phyloP scores from a whole-genome alignment of 495 filamentous ascomycete genomes.

The Pseudevernia furfuracea region DNA sequence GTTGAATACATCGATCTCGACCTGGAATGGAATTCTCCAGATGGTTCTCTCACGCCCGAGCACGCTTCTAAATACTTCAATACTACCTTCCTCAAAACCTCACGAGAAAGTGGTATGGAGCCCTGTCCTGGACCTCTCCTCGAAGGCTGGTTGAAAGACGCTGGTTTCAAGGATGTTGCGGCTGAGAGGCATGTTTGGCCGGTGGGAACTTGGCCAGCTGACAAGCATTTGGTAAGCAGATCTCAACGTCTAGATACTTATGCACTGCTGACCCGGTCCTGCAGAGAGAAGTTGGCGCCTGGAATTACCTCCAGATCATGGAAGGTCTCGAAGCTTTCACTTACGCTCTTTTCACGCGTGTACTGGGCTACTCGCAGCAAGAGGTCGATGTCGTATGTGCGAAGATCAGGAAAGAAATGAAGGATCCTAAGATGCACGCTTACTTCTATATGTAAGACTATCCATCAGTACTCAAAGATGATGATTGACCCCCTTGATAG shows the following conservation, averaged over 20 bases:
- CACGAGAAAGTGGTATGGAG: slow-evolving; percentile 7
- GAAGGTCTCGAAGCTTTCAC: slow-evolving; percentile 40
- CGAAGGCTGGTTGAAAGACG: slow-evolving; percentile 24
- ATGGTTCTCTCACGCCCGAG: slow-evolving; percentile 23
- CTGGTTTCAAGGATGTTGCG: slow-evolving; percentile 27
- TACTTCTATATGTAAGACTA: slow-evolving; percentile 20
- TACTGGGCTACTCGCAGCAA: slow-evolving; percentile 46
- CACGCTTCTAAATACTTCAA: slow-evolving; percentile 13
- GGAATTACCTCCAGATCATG: slow-evolving; percentile 37
- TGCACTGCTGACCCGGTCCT: neutral
- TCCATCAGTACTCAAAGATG: neutral
- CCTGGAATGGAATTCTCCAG: slow-evolving; percentile 22
- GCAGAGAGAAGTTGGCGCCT: slow-evolving; percentile 26
- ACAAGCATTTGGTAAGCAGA: slow-evolving; percentile 25
- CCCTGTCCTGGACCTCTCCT: slow-evolving; percentile 22
- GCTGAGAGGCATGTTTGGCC: slow-evolving; percentile 23
- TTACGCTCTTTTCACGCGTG: slow-evolving; percentile 44
- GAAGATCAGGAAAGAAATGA: slow-evolving; percentile 45
- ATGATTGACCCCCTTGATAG: neutral
- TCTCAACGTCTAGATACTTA: no score
- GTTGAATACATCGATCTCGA: slow-evolving; percentile 31
- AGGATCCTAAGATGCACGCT: slow-evolving; percentile 43
- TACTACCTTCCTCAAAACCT: neutral
- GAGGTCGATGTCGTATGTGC: slow-evolving; percentile 49
- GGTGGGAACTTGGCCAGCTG: slow-evolving; percentile 30